These are phyloP conservation scores for Knufia fluminis DNA, from an alignment of 2,329 filamentous ascomycete species.

Conservation along the genomic window DNA sequence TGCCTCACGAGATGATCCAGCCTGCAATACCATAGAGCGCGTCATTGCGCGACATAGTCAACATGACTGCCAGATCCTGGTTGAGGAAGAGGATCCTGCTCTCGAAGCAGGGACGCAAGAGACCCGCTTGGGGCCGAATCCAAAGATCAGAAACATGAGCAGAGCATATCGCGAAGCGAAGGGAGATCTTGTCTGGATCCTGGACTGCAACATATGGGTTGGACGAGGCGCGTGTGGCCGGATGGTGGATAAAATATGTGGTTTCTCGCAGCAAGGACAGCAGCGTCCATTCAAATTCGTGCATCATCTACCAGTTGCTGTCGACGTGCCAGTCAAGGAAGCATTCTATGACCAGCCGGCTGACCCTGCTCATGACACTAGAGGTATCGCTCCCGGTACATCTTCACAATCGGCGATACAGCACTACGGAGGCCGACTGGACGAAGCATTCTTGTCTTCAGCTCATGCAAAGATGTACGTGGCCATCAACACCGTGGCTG, in stretches of 20 bases:
- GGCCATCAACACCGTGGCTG: constrained; percentile 83
- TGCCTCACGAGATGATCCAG: constrained; percentile 62
- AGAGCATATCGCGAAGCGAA: constrained; percentile 81
- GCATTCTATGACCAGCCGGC: constrained; percentile 1
- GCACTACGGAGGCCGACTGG: constrained; percentile 62
- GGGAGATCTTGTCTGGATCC: constrained; percentile 83
- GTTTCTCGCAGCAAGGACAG: constrained; percentile 43
- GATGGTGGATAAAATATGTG: constrained; percentile 81
- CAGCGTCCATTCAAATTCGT: constrained; percentile 74
- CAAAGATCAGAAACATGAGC: constrained; percentile 97
- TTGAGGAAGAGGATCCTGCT: constrained; percentile 73
- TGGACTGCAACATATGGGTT: constrained; percentile 96
- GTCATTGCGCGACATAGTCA: constrained; percentile 64
- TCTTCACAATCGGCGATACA: background rate
- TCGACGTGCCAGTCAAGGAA: constrained; percentile 4
- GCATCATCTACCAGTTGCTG: constrained; percentile 63
- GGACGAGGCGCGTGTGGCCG: constrained; percentile 66
- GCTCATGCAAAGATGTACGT: constrained; percentile 96
- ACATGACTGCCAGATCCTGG: constrained; percentile 61
- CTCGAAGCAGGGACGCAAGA: constrained; percentile 40
- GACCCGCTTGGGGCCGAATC: constrained; percentile 71
- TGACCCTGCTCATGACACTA: background rate
- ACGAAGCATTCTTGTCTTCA: constrained; percentile 91
- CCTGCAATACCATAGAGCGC: constrained; percentile 62
- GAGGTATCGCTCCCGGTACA: background rate